Evolutionary conservation across 371 early-diverging fungal species (phyloP), one percentile per base, ranked within the genome.

Genomic region (Syncephalastrum monosporum): DNA sequence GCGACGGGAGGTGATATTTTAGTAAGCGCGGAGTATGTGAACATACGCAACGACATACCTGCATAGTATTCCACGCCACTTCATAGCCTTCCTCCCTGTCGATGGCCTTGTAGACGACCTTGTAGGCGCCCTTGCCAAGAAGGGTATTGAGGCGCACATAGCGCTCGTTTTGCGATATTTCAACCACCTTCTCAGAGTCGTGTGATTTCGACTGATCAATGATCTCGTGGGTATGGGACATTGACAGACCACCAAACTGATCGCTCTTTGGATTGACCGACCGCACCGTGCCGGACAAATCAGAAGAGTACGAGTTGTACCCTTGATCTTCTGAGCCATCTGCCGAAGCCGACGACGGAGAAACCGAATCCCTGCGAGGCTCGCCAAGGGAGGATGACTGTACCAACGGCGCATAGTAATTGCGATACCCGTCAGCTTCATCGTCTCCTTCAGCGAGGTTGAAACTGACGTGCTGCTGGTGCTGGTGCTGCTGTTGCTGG

Each of bases 71-170:
- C 94, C 95, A 96, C 25, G 96, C 96, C 1, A 96, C 94, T 65
- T 94, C 95, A 47, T 91, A 85, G 19, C 91, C 92, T 46, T 92
- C 92, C 61, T 94, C 94, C 56, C 86, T 78, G 67, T 96, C 95
- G 68, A 92, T 87, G 23, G 92, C 93, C 60, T 91, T 90, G 67
- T 84, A 92, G 14, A 95, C 96, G 41, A 86, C 85, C 65, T 95
- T 95, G 73, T 88, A 94, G 5, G 93, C 91, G 15, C 96, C 88
- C 63, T 85, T 84, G 41, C 96, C 96, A 8, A 93, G 77, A 33
- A 82, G 68, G 14, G 83, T 78, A 42, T 74, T 77, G 43, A 86
- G 75, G 21, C 89, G 82, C 50, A 87, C 84, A 71, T 85, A 92
- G 33, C 92, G 78, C 42, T 86, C 86, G 8, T 86, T 74, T 15